Evolutionary conservation across 116 monocot species (phyloP), one percentile per base, ranked within the genome.

Genomic region (Iris pallida): DNA sequence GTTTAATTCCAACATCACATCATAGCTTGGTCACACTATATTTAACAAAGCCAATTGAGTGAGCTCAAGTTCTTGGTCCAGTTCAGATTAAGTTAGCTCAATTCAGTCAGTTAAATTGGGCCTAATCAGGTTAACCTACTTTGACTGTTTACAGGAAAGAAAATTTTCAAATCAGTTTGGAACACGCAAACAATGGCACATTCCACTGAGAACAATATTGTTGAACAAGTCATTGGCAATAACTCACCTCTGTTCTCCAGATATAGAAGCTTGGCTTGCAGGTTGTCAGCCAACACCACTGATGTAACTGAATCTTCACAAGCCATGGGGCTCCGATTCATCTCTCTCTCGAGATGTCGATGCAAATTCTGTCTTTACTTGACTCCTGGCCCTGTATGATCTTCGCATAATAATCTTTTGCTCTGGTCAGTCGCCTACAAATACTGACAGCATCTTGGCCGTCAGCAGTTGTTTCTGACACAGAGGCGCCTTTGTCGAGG

Each of bases 291-390:
- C 52, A 87, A 66, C 19, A 87, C 58, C 5, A 83, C 87, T 18
- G 92, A 97, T 13, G 81, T 63, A 10, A 85, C 69, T 2, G 80
- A 70, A 19, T 92, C 85, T 56, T 87, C 87, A 8, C 65, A 71
- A 53, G 55, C 59, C 16, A 80, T 59, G 2, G 87, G 83, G 15
- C 81, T 86, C 45, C 87, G 84, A 71, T 62, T 83, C 48, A 89
- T 71, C 73, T 92, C 97, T 69, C 83, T 80, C 61, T 97, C 92
- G 52, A 97, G 64, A 97, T 59, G 53, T 97, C 92, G 30, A 97
- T 88, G 75, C 97, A 97, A n/a, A 97, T 19, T n/a, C 78, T 55
- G 61, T 90, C 85, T 75, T 90, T 97, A 74, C 92, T 97, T 9
- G 87, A 81, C 66, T 90, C 97, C 62, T 88, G 83, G 18, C 92